phyloP scores from a whole-genome alignment of 1,284 basidiomycete species.

The Ceratobasidium sp. region DNA sequence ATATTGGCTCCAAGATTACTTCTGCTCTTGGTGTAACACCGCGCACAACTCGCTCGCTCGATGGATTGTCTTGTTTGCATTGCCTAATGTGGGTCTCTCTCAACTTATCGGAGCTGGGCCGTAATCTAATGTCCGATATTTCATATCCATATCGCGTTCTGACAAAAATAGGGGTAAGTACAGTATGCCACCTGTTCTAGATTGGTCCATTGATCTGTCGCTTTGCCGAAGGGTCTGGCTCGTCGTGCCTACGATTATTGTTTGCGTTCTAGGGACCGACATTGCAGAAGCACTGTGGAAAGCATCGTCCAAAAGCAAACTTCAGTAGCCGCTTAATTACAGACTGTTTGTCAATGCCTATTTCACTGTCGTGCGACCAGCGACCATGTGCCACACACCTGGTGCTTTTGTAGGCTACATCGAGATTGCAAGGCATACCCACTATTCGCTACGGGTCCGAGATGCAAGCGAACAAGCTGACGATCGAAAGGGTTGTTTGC shows the following conservation, averaged over 20 bases:
- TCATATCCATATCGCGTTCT: neutral
- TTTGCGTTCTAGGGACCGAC: slow-evolving; percentile 67
- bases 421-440: too few species aligned
- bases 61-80: slow-evolving; percentile 71
- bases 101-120: slow-evolving; percentile 20
- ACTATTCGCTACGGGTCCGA: slow-evolving; percentile 28
- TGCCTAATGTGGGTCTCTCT: slow-evolving; percentile 78
- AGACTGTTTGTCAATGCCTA: slow-evolving; percentile 1
- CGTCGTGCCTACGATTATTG: slow-evolving; percentile 70
- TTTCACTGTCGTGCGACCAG: neutral
- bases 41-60: slow-evolving; percentile 75
- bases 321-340: neutral
- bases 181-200: neutral
- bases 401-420: too few species aligned
- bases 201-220: slow-evolving; percentile 12
- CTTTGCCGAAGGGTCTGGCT: slow-evolving; percentile 71
- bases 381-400: neutral
- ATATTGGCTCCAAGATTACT: slow-evolving; percentile 84
- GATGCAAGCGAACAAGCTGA: slow-evolving; percentile 14
- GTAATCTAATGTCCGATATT: slow-evolving; percentile 15
- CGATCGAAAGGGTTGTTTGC: slow-evolving; percentile 3
- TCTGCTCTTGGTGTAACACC: slow-evolving; percentile 72
- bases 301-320: slow-evolving; percentile 48
- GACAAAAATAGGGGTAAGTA: slow-evolving; percentile 38
- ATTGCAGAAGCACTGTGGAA: slow-evolving; percentile 60